A percentile compares a stretch with the other conserved stretches of the same genome.
These are phyloP conservation scores for Talaromyces liani DNA, from an alignment of 495 filamentous ascomycete genomes.

Conservation along the genomic window DNA sequence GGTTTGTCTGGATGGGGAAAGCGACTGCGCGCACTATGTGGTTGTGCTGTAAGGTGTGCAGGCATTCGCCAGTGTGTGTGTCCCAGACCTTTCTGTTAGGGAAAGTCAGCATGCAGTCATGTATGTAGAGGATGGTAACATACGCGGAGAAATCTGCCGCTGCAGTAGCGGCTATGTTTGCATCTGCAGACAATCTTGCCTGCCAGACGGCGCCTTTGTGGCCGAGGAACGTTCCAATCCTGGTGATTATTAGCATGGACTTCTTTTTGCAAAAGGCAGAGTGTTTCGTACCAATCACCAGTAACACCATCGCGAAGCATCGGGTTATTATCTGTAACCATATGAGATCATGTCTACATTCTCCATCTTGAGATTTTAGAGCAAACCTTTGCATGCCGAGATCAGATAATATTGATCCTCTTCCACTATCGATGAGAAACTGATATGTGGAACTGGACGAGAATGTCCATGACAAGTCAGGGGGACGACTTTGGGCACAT, in stretches of 20 bases:
- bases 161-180: slow-evolving; percentile 79
- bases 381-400: slow-evolving; percentile 91
- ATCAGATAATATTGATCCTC: slow-evolving; percentile 89
- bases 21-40: slow-evolving; percentile 94
- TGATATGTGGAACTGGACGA: slow-evolving; percentile 88
- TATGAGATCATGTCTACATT: no score
- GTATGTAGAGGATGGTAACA: no score
- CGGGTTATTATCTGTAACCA: slow-evolving; percentile 73
- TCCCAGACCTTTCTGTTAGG: slow-evolving; percentile 82
- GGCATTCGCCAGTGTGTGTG: slow-evolving; percentile 84
- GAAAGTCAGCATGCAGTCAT: slow-evolving; percentile 1
- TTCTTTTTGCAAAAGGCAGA: neutral
- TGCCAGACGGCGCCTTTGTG: slow-evolving; percentile 99
- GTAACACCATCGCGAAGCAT: slow-evolving; percentile 97
- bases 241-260: slow-evolving; percentile 20
- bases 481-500: slow-evolving; percentile 70
- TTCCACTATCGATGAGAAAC: slow-evolving; percentile 81
- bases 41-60: slow-evolving; percentile 79
- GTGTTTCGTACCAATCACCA: slow-evolving; percentile 67
- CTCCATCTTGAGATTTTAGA: neutral
- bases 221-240: slow-evolving; percentile 96
- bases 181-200: slow-evolving; percentile 81
- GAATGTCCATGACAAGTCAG: slow-evolving; percentile 97
- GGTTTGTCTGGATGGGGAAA: slow-evolving; percentile 68
- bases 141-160: slow-evolving; percentile 95